Evolutionary conservation across 2,329 filamentous ascomycete species (phyloP).

Genomic region (Cordyceps cateniannulata): DNA sequence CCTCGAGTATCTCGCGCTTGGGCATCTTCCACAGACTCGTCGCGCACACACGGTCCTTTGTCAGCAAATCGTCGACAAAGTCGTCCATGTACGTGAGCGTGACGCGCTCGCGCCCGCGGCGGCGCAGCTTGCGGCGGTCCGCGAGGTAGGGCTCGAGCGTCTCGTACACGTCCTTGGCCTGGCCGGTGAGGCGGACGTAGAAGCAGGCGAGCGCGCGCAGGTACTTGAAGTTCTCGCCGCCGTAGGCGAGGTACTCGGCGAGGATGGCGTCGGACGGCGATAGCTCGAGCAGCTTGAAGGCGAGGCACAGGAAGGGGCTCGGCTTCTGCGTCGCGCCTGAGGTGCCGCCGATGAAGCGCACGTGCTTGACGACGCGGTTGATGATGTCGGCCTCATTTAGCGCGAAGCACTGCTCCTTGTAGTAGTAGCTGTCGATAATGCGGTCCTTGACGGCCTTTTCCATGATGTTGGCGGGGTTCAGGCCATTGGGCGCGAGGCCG

Average conservation of each 20-base stretch:
- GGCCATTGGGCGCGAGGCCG: constrained; percentile 71
- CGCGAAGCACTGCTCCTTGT: constrained; percentile 97
- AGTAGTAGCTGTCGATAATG: constrained; percentile 93
- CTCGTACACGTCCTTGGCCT: constrained; percentile 71
- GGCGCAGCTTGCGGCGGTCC: constrained; percentile 76
- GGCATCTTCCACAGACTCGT: constrained; percentile 92
- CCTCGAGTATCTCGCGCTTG: constrained; percentile 73
- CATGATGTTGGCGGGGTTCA: constrained; percentile 92
- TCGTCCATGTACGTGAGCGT: constrained; percentile 78
- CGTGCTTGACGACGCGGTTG: constrained; percentile 78
- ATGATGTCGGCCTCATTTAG: constrained; percentile 79
- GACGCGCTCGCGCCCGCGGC: constrained; percentile 68
- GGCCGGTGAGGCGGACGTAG: constrained; percentile 84
- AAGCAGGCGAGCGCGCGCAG: constrained; percentile 84
- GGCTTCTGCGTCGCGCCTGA: constrained; percentile 80
- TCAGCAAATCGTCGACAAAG: constrained; percentile 87
- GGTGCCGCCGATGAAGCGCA: constrained; percentile 81
- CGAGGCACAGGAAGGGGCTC: constrained; percentile 86
- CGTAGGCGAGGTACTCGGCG: constrained; percentile 69
- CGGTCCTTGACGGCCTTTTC: constrained; percentile 94
- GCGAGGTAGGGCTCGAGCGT: constrained; percentile 76
- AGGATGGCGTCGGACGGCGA: constrained; percentile 74
- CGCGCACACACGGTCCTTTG: constrained; percentile 82
- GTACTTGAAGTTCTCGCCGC: constrained; percentile 76
- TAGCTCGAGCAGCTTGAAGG: constrained; percentile 90